phyloP scores from a whole-genome alignment of 2,329 filamentous ascomycete genomes.

The Calonectria pauciramosa region DNA sequence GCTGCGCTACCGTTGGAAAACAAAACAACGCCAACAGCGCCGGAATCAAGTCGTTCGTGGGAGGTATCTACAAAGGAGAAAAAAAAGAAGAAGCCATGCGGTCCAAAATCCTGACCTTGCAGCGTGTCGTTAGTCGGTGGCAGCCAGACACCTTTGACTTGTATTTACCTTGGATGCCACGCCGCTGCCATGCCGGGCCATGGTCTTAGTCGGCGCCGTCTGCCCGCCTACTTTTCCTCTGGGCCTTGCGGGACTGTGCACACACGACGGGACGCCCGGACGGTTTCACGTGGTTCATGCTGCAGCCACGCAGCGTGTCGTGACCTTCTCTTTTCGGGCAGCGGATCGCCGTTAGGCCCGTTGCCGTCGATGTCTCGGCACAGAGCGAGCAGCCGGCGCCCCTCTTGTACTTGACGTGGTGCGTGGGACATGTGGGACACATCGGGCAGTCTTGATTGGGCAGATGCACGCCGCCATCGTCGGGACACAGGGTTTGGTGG shows the following conservation, averaged over 20 bases:
- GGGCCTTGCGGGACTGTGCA: background rate
- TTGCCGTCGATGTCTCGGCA: background rate
- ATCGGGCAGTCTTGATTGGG: constrained; percentile 1
- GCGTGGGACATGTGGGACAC: constrained; percentile 10
- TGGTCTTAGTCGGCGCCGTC: background rate
- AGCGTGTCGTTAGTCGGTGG: background rate
- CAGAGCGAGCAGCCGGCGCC: background rate
- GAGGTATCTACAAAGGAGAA: background rate
- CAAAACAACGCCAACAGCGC: background rate
- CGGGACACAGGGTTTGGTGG: constrained; percentile 8
- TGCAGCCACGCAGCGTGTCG: background rate
- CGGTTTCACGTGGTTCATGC: background rate
- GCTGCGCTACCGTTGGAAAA: background rate
- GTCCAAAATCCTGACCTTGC: background rate
- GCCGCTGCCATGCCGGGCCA: background rate
- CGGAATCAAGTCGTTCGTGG: background rate
- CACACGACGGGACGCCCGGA: background rate
- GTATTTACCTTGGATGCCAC: constrained; percentile 2
- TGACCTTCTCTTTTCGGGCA: background rate
- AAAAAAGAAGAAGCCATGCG: background rate
- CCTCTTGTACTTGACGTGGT: constrained; percentile 11
- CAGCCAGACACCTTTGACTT: background rate
- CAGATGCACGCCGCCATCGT: constrained; percentile 1
- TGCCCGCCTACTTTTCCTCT: background rate
- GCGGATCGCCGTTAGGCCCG: background rate